Evolutionary conservation across 2,329 filamentous ascomycete species (phyloP).

Genomic region (Fusarium sp.): DNA sequence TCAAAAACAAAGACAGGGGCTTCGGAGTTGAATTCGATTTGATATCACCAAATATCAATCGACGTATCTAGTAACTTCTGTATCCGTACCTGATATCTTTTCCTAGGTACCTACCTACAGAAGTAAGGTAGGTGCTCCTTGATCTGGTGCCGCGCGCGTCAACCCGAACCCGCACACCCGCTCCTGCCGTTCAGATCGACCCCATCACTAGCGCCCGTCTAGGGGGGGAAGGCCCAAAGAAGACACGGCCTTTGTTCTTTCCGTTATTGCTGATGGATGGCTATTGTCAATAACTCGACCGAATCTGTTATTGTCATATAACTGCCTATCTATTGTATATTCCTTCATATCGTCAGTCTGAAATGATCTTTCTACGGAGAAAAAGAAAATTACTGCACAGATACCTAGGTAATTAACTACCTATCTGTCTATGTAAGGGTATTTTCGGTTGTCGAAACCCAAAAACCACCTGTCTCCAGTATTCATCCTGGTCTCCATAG

Average conservation of each 20-base stretch:
- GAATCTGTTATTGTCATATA: conserved; percentile 1
- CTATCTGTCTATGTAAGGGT: background rate
- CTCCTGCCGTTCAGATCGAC: conserved; percentile 29
- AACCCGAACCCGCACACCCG: conserved; percentile 30
- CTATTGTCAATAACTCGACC: background rate
- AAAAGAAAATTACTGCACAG: background rate
- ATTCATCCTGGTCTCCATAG: background rate
- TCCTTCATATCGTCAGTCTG: background rate
- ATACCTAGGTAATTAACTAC: background rate
- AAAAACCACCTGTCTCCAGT: background rate
- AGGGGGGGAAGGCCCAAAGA: conserved; percentile 1
- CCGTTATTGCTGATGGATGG: background rate
- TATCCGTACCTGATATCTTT: background rate
- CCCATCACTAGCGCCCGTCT: conserved; percentile 27
- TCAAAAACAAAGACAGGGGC: background rate
- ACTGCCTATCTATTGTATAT: background rate
- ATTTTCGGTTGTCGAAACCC: background rate
- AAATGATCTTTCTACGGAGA: background rate
- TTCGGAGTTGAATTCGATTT: conserved; percentile 9
- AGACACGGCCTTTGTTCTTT: background rate
- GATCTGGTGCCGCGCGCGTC: conserved; percentile 27
- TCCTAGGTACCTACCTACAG: background rate
- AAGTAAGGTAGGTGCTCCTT: background rate
- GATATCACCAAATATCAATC: background rate
- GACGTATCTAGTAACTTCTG: background rate